Evolutionary conservation across 495 filamentous ascomycete species (phyloP).

Genomic region (Hypoxylon perforatum): DNA sequence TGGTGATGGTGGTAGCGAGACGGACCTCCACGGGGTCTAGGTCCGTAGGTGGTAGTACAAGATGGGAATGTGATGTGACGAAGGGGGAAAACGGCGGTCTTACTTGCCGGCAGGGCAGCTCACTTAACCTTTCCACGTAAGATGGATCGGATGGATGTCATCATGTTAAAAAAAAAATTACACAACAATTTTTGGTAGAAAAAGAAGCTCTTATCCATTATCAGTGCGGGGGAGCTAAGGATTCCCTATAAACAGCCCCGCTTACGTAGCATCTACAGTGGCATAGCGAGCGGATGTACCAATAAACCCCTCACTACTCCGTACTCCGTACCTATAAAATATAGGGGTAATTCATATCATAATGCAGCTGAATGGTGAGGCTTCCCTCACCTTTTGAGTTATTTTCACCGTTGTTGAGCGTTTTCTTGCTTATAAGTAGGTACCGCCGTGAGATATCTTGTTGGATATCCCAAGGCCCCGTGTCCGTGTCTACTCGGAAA

Average conservation of each 20-base stretch:
- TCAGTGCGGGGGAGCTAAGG: slow-evolving; percentile 36
- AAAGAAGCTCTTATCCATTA: slow-evolving; percentile 44
- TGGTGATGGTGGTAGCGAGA: slow-evolving; percentile 1
- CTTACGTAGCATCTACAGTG: slow-evolving; percentile 16
- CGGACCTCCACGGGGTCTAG: slow-evolving; percentile 10
- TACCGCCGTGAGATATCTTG: not conserved
- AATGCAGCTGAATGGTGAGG: slow-evolving; percentile 31
- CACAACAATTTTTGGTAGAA: slow-evolving; percentile 20
- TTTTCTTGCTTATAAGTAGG: slow-evolving; percentile 14
- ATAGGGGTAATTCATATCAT: slow-evolving; percentile 6
- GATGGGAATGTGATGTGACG: slow-evolving; percentile 20
- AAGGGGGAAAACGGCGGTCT: slow-evolving; percentile 18
- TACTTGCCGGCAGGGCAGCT: slow-evolving; percentile 17
- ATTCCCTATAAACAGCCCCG: slow-evolving; percentile 12
- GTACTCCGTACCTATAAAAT: slow-evolving; percentile 25
- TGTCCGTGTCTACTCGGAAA: not conserved
- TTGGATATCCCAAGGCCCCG: not conserved
- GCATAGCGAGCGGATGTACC: slow-evolving; percentile 12
- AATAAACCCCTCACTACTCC: slow-evolving; percentile 39
- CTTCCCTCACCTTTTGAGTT: slow-evolving; percentile 24
- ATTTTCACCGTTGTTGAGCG: slow-evolving; percentile 31
- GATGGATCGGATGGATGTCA: too few species aligned
- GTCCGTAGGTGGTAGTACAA: slow-evolving; percentile 18
- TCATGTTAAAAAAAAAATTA: slow-evolving; percentile 9
- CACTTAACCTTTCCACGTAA: not conserved